These are phyloP conservation scores for Pyrus hybrid DNA, from an alignment of 331 rosid species.

Conservation along the genomic window DNA sequence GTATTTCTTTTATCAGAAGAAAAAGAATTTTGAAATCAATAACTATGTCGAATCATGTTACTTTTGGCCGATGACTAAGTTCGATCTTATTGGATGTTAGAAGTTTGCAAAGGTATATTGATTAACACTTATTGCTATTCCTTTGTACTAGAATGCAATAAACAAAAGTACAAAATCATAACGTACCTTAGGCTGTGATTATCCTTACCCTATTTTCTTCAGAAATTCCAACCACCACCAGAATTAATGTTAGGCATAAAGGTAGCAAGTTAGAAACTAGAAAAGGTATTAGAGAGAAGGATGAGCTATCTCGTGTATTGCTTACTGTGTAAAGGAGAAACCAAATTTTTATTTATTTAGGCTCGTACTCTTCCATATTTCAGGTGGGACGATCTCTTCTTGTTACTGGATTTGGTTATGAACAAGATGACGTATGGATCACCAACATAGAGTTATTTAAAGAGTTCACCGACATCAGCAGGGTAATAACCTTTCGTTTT, in stretches of 20 bases:
- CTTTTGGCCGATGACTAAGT: neutral
- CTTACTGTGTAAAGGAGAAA: too few relatives aligned
- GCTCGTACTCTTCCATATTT: conserved; percentile 1
- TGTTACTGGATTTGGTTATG: conserved; percentile 94
- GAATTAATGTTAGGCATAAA: too few relatives aligned
- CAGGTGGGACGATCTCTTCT: conserved; percentile 87
- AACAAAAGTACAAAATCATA: too few relatives aligned
- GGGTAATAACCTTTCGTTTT: conserved; percentile 39
- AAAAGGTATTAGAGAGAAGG: neutral
- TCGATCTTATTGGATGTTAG: neutral
- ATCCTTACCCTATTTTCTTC: neutral
- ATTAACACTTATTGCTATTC: neutral
- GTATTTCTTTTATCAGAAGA: neutral
- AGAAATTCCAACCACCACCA: neutral
- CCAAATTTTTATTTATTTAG: too few relatives aligned
- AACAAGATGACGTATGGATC: conserved; percentile 87
- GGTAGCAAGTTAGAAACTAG: too few relatives aligned
- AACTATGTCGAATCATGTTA: neutral
- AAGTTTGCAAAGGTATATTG: neutral
- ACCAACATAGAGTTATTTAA: conserved; percentile 76
- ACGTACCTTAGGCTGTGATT: neutral
- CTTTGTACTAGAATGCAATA: neutral
- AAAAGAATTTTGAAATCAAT: neutral
- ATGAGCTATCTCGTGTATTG: neutral
- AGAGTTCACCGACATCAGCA: conserved; percentile 86